Conservation (phyloP, 768 basidiomycete genomes). For the Leccinum broughii region DNA sequence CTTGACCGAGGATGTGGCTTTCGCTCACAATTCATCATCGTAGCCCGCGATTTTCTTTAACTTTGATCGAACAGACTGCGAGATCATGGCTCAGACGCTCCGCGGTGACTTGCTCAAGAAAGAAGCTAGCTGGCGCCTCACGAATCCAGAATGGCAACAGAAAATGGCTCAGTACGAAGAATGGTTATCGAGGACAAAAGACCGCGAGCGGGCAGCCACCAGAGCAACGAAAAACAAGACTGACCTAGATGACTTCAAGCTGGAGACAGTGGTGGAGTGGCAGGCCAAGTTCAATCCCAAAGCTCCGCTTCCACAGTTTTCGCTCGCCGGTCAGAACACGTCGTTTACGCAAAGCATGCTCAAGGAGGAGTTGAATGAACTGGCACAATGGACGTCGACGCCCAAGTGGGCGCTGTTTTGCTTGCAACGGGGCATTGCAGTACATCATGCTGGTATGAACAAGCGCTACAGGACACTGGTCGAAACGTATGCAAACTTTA, state of each 20-base stretch:
- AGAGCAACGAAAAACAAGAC: constrained; percentile 41
- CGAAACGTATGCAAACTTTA: constrained; percentile 47
- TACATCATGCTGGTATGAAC: constrained; percentile 73
- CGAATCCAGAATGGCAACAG: constrained; percentile 46
- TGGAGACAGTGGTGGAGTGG: constrained; percentile 39
- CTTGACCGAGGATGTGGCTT: not conserved
- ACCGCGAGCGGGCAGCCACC: constrained; percentile 46
- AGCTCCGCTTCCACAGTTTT: constrained; percentile 59
- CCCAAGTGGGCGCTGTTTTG: constrained; percentile 49
- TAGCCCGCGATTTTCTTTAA: constrained; percentile 70
- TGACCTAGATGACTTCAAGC: constrained; percentile 27
- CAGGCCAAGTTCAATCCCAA: constrained; percentile 57
- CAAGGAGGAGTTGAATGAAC: constrained; percentile 43
- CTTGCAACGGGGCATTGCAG: constrained; percentile 59
- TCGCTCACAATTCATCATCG: not conserved
- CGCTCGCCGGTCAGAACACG: constrained; percentile 48
- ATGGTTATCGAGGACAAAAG: constrained; percentile 49
- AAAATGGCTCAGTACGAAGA: constrained; percentile 53
- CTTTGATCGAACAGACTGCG: constrained; percentile 62
- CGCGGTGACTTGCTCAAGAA: constrained; percentile 37
- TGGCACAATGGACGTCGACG: constrained; percentile 36
- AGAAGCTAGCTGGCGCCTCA: constrained; percentile 51
- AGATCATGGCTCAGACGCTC: constrained; percentile 48
- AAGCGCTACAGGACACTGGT: constrained; percentile 57
- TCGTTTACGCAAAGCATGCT: constrained; percentile 50